Evolutionary conservation across 1,139 yeast species (phyloP).

Genomic region (Sugiyamaella grinbergsii): DNA sequence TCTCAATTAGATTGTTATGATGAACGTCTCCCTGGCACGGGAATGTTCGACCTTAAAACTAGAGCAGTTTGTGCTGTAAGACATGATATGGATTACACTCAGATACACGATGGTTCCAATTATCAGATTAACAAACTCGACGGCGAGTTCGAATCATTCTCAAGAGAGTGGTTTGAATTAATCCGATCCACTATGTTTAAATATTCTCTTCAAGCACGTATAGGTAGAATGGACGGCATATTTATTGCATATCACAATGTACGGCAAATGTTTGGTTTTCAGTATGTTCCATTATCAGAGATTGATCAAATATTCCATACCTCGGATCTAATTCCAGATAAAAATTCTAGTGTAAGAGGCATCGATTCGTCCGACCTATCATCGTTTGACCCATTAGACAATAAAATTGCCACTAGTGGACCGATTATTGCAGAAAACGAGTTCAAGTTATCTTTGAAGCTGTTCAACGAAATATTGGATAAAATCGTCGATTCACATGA

Average conservation of each 20-base stretch:
- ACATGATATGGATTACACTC: conserved; percentile 69
- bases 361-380: conserved; percentile 3
- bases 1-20: conserved; percentile 91
- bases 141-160: conserved; percentile 76
- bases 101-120: conserved; percentile 55
- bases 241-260: conserved; percentile 90
- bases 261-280: conserved; percentile 81
- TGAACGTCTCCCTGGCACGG: conserved; percentile 78
- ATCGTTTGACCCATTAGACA: conserved; percentile 25
- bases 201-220: conserved; percentile 86
- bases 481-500: conserved; percentile 40
- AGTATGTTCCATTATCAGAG: conserved; percentile 74
- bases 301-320: conserved; percentile 66
- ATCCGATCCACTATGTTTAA: conserved; percentile 76
- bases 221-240: conserved; percentile 97
- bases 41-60: conserved; percentile 89
- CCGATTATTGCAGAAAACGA: conserved; percentile 68
- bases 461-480: conserved; percentile 59
- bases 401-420: conserved; percentile 40
- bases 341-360: background rate
- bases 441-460: conserved; percentile 61
- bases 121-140: conserved; percentile 63
- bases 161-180: conserved; percentile 76
- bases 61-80: conserved; percentile 88
- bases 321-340: conserved; percentile 31